Evolutionary conservation across 2,329 filamentous ascomycete genomes (phyloP).

Genomic region (Colletotrichum cereale): DNA sequence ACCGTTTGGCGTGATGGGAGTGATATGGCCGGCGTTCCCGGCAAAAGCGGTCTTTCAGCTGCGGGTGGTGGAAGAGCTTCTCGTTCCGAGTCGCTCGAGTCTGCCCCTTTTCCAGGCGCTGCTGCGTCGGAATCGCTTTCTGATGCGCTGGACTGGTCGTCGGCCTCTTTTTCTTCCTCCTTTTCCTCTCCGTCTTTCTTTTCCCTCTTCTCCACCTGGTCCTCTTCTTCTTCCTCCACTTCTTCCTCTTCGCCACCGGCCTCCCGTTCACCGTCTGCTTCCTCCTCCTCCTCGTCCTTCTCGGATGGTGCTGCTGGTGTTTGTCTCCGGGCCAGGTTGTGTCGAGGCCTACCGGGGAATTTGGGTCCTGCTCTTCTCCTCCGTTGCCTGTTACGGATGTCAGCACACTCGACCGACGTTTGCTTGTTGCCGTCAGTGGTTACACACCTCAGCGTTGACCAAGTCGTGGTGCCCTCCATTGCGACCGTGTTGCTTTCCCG

Average conservation of each 20-base stretch:
- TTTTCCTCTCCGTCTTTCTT: background rate
- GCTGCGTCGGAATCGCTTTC: slow-evolving; percentile 14
- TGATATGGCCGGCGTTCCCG: slow-evolving; percentile 7
- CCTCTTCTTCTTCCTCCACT: background rate
- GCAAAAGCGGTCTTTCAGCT: background rate
- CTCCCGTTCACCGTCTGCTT: slow-evolving; percentile 26
- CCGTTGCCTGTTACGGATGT: slow-evolving; percentile 10
- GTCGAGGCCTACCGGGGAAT: slow-evolving; percentile 33
- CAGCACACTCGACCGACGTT: background rate
- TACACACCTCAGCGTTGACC: slow-evolving; percentile 27
- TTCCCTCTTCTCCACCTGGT: slow-evolving; percentile 8
- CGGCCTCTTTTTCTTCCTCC: background rate
- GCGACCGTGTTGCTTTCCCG: background rate
- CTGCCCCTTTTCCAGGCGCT: background rate
- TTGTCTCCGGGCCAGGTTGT: slow-evolving; percentile 21
- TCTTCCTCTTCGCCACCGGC: slow-evolving; percentile 6
- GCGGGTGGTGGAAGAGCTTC: slow-evolving; percentile 12
- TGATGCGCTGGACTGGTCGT: background rate
- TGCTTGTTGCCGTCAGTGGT: too few species aligned
- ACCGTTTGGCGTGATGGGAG: background rate
- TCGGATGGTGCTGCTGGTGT: background rate
- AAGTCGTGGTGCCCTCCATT: slow-evolving; percentile 30
- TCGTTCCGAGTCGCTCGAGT: slow-evolving; percentile 29
- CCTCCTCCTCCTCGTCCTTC: slow-evolving; percentile 8
- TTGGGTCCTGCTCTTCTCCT: slow-evolving; percentile 23